Conservation (phyloP, 75 land plant genomes). For the Selaginella tamariscina region DNA sequence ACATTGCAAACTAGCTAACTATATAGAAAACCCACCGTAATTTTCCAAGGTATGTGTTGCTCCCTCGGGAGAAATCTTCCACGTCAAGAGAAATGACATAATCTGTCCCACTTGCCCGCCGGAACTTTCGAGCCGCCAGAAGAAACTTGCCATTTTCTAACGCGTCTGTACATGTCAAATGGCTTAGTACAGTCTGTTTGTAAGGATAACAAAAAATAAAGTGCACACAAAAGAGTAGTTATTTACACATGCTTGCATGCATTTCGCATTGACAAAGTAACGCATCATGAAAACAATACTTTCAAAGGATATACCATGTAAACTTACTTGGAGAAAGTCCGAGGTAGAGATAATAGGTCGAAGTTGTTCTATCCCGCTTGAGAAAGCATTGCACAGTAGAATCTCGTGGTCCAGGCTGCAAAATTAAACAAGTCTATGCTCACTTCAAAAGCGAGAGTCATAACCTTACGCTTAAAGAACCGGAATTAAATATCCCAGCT, state of each 20-base stretch:
- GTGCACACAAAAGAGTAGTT: too few relatives aligned
- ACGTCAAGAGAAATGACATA: conserved; percentile 40
- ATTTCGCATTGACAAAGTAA: too few relatives aligned
- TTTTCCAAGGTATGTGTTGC: conserved; percentile 44
- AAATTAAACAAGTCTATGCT: not conserved
- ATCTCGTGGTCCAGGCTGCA: conserved; percentile 80
- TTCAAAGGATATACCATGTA: not conserved
- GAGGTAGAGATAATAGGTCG: conserved; percentile 54
- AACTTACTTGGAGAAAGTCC: conserved; percentile 54
- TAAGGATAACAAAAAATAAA: too few relatives aligned
- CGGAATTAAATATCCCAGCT: too few relatives aligned
- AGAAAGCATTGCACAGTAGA: conserved; percentile 71
- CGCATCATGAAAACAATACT: too few relatives aligned
- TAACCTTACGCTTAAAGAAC: too few relatives aligned
- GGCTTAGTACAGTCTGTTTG: too few relatives aligned
- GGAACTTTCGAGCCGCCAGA: conserved; percentile 42
- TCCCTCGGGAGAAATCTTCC: conserved; percentile 46
- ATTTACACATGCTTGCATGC: too few relatives aligned
- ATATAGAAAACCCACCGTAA: conserved; percentile 39
- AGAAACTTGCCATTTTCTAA: conserved; percentile 41
- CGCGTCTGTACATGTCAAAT: conserved; percentile 53
- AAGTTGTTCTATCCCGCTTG: conserved; percentile 65
- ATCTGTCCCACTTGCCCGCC: conserved; percentile 43
- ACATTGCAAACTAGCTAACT: too few relatives aligned
- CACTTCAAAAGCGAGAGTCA: too few relatives aligned